Percentiles rank a stretch among this genome's conserved stretches.
Evolutionary conservation across 257 asterid genomes (phyloP).

Genomic region (Nicotiana undulata): DNA sequence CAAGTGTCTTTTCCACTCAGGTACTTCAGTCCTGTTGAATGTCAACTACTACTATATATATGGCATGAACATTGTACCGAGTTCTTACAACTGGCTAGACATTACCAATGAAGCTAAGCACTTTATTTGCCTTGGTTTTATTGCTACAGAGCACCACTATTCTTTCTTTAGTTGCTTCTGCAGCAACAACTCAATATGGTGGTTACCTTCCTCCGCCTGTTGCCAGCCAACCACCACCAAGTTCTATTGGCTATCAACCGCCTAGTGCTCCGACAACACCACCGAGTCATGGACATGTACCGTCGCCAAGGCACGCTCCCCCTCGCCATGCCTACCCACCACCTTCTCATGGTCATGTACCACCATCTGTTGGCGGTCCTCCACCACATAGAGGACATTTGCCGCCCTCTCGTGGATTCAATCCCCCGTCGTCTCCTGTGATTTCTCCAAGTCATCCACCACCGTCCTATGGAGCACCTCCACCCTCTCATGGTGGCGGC

Average conservation of each 20-base stretch:
- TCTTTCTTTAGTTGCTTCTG: not conserved
- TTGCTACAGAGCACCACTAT: not conserved
- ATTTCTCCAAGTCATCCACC: not conserved
- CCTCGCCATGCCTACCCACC: not conserved
- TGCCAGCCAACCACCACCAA: not conserved
- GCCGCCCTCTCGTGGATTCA: slow-evolving; percentile 2
- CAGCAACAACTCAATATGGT: not conserved
- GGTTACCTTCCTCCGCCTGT: not conserved
- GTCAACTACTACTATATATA: not conserved
- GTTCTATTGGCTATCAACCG: not conserved
- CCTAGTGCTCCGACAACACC: not conserved
- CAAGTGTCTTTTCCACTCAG: not conserved
- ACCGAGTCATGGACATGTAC: not conserved
- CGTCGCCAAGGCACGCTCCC: not conserved
- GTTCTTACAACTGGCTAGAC: not conserved
- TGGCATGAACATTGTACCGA: not conserved
- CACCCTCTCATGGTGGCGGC: not conserved
- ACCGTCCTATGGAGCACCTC: not conserved
- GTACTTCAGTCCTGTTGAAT: not conserved
- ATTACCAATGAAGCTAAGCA: not conserved
- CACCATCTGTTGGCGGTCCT: not conserved
- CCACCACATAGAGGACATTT: not conserved
- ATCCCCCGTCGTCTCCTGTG: not conserved
- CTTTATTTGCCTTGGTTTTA: not conserved
- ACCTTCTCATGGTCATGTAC: not conserved